Evolutionary conservation across 805 yeast genomes (phyloP).

Genomic region (Yarrowia deformans): DNA sequence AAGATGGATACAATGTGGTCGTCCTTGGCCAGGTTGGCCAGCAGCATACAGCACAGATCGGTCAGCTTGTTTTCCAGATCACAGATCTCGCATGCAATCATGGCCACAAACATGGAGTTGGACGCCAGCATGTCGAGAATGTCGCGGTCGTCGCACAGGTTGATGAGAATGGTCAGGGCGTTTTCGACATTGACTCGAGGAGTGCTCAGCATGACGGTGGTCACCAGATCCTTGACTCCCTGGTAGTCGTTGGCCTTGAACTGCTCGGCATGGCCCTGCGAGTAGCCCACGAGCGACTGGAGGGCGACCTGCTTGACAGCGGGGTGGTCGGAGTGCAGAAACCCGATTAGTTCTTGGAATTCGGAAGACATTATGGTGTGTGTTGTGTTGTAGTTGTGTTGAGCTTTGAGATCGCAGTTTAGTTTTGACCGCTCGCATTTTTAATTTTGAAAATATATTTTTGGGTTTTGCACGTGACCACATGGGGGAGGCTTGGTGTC

Average conservation of each 20-base stretch:
- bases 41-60: constrained; percentile 80
- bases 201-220: constrained; percentile 52
- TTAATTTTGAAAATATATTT: constrained; percentile 51
- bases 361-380: constrained; percentile 16
- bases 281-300: constrained; percentile 80
- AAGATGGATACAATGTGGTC: constrained; percentile 66
- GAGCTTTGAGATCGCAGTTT: constrained; percentile 42
- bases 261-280: constrained; percentile 71
- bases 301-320: constrained; percentile 84
- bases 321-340: constrained; percentile 81
- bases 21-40: constrained; percentile 85
- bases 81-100: constrained; percentile 50
- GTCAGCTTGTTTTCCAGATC: constrained; percentile 69
- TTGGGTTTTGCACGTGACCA: constrained; percentile 28
- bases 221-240: constrained; percentile 76
- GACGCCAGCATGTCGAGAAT: constrained; percentile 71
- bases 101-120: constrained; percentile 61
- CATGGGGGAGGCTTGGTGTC: background rate
- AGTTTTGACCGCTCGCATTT: background rate
- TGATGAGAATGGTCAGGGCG: constrained; percentile 80
- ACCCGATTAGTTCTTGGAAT: constrained; percentile 65
- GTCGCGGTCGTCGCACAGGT: constrained; percentile 73
- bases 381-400: no score
- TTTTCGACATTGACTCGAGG: constrained; percentile 44
- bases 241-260: constrained; percentile 74